Percentiles rank a stretch among this genome's conserved stretches.
Evolutionary conservation across 2,329 filamentous ascomycete genomes (phyloP).

Genomic region (Colletotrichum camelliae): DNA sequence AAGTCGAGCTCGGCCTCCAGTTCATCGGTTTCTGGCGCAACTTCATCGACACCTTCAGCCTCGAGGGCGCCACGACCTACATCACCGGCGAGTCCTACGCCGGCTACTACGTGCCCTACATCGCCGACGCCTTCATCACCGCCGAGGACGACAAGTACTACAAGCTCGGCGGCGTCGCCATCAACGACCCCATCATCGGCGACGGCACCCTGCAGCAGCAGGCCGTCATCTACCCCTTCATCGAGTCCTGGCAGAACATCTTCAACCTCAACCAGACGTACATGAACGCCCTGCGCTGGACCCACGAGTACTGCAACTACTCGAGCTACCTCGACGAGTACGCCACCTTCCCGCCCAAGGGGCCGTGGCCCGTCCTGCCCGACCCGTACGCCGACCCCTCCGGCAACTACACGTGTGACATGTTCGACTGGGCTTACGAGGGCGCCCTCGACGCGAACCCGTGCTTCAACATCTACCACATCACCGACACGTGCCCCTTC

Average conservation of each 20-base stretch:
- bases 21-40: slow-evolving; percentile 85
- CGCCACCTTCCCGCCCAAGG: slow-evolving; percentile 67
- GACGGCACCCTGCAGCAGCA: slow-evolving; percentile 49
- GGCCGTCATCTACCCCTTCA: slow-evolving; percentile 60
- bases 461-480: slow-evolving; percentile 82
- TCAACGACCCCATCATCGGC: slow-evolving; percentile 74
- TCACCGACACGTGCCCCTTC: slow-evolving; percentile 74
- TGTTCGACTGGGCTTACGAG: slow-evolving; percentile 58
- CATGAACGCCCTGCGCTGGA: slow-evolving; percentile 54
- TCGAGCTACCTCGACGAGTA: slow-evolving; percentile 63
- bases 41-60: slow-evolving; percentile 72
- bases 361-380: slow-evolving; percentile 57
- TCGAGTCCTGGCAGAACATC: slow-evolving; percentile 64
- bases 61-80: slow-evolving; percentile 74
- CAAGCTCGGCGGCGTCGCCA: slow-evolving; percentile 70
- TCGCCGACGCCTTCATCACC: slow-evolving; percentile 75
- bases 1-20: slow-evolving; percentile 72
- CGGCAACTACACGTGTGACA: slow-evolving; percentile 54
- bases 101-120: slow-evolving; percentile 73
- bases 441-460: slow-evolving; percentile 69
- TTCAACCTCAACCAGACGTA: slow-evolving; percentile 69
- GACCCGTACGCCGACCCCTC: slow-evolving; percentile 40
- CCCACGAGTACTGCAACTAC: slow-evolving; percentile 67
- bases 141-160: slow-evolving; percentile 69
- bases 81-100: slow-evolving; percentile 75